Evolutionary conservation across 2,329 filamentous ascomycete species (phyloP).

Genomic region (Sclerotinia subarctica): DNA sequence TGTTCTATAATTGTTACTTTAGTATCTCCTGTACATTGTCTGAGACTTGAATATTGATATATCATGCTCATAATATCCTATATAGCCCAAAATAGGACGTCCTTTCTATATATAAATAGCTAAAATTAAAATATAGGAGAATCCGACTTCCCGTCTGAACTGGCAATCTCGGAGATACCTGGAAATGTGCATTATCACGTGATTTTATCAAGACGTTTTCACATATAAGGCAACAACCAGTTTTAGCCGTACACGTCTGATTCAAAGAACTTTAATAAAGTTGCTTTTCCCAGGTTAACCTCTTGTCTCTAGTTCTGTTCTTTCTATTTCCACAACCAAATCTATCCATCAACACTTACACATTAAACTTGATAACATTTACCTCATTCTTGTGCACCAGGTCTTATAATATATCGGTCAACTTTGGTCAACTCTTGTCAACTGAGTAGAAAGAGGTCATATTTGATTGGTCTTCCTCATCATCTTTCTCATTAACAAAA

Average conservation of each 20-base stretch:
- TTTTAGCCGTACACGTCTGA: not conserved
- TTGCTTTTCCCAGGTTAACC: not conserved
- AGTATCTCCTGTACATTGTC: too few species aligned
- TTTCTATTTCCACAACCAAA: not conserved
- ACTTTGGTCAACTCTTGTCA: not conserved
- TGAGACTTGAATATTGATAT: too few species aligned
- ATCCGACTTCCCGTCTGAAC: too few species aligned
- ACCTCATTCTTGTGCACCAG: not conserved
- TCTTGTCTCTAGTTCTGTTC: slow-evolving; percentile 1
- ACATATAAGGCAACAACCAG: not conserved
- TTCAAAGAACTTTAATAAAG: slow-evolving; percentile 3
- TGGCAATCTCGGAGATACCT: too few species aligned
- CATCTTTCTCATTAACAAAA: slow-evolving; percentile 41
- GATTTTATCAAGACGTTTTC: too few species aligned
- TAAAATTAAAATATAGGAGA: too few species aligned
- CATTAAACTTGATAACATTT: not conserved
- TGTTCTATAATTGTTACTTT: too few species aligned
- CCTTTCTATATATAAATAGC: too few species aligned
- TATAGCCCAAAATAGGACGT: too few species aligned
- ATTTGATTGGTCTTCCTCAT: slow-evolving; percentile 6
- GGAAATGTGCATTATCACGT: too few species aligned
- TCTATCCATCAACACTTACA: not conserved
- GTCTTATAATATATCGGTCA: not conserved
- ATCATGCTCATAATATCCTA: too few species aligned
- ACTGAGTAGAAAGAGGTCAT: slow-evolving; percentile 2